Evolutionary conservation across 306 rosid species (phyloP).

Genomic region (Cajanus cajan): DNA sequence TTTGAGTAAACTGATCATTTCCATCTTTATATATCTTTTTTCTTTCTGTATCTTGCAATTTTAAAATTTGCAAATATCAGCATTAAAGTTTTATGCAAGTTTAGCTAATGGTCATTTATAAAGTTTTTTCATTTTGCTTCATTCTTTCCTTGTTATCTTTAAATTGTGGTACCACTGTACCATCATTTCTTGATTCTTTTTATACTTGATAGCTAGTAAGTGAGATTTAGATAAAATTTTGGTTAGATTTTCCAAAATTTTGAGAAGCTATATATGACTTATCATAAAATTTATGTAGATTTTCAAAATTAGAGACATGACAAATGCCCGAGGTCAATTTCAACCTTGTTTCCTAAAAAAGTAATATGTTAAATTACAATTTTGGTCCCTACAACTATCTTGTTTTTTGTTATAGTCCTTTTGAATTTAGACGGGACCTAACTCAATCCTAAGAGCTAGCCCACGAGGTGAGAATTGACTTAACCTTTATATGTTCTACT

Average conservation of each 20-base stretch:
- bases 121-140: background rate
- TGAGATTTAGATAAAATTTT: background rate
- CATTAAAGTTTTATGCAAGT: constrained; percentile 9
- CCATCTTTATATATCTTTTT: constrained; percentile 1
- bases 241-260: background rate
- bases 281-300: background rate
- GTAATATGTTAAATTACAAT: background rate
- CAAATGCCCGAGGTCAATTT: background rate
- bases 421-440: background rate
- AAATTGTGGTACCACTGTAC: background rate
- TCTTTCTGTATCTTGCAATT: background rate
- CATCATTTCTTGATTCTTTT: background rate
- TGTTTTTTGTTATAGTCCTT: background rate
- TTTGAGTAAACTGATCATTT: background rate
- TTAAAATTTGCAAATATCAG: constrained; percentile 5
- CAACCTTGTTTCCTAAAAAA: background rate
- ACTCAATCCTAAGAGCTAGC: background rate
- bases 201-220: background rate
- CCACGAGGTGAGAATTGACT: background rate
- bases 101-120: background rate
- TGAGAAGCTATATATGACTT: constrained; percentile 4
- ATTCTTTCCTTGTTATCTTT: constrained; percentile 3
- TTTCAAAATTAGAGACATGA: background rate
- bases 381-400: background rate
- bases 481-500: background rate